Conservation (phyloP, 306 rosid species). For the Vigna unguiculata region DNA sequence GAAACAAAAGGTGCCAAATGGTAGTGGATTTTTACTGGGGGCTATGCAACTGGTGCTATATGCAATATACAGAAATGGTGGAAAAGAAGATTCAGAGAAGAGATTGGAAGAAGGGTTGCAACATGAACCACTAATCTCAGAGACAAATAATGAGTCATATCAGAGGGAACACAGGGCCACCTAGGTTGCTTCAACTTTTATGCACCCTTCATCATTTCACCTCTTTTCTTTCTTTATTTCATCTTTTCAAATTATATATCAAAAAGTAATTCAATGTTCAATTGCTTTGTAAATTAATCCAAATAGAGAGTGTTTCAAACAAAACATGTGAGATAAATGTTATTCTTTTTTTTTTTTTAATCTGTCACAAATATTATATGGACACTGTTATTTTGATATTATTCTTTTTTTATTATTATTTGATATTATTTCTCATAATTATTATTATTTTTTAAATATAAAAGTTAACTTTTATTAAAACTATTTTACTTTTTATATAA, state of each 20-base stretch:
- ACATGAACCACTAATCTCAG: constrained; percentile 37
- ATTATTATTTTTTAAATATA: too few species aligned
- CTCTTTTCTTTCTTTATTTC: background rate
- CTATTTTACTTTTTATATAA: too few species aligned
- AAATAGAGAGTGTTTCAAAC: background rate
- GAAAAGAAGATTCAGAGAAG: background rate
- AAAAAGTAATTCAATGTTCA: background rate
- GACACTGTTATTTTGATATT: too few species aligned
- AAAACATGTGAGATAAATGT: too few species aligned
- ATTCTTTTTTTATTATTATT: too few species aligned
- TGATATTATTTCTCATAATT: too few species aligned
- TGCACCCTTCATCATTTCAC: background rate
- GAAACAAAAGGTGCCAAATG: constrained; percentile 50
- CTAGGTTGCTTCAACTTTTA: background rate
- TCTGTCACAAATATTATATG: background rate
- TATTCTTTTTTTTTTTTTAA: background rate
- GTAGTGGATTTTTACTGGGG: constrained; percentile 47
- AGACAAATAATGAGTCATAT: background rate
- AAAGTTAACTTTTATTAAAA: too few species aligned
- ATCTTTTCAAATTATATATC: background rate
- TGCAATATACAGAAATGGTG: constrained; percentile 42
- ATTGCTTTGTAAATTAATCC: background rate
- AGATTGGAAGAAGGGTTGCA: constrained; percentile 36
- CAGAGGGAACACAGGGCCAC: background rate
- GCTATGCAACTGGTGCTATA: constrained; percentile 40